These are phyloP conservation scores for Penicillium antarcticum DNA, from an alignment of 495 filamentous ascomycete genomes.

Conservation along the genomic window DNA sequence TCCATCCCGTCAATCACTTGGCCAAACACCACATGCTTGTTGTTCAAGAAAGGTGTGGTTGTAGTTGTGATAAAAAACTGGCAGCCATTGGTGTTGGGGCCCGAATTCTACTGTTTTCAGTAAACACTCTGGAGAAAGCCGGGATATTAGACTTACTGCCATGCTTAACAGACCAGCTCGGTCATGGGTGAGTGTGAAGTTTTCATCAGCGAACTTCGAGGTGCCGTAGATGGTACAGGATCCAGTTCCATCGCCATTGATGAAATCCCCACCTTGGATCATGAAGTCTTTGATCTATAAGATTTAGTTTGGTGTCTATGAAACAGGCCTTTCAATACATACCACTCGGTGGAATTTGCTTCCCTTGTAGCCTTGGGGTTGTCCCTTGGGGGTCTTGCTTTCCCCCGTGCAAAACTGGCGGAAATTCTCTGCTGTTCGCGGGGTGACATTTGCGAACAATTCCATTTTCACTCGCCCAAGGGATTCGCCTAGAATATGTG, in stretches of 20 bases:
- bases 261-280: slow-evolving; percentile 95
- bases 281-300: slow-evolving; percentile 94
- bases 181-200: slow-evolving; percentile 78
- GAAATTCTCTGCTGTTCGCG: slow-evolving; percentile 94
- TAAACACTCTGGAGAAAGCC: not conserved
- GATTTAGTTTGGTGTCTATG: not conserved
- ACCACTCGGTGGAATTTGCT: slow-evolving; percentile 94
- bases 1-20: slow-evolving; percentile 89
- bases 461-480: slow-evolving; percentile 93
- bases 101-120: slow-evolving; percentile 64
- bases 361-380: slow-evolving; percentile 89
- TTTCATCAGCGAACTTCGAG: slow-evolving; percentile 85
- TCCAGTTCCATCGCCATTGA: slow-evolving; percentile 90
- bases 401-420: slow-evolving; percentile 96
- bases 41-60: slow-evolving; percentile 82
- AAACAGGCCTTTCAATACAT: slow-evolving; percentile 30
- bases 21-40: slow-evolving; percentile 95
- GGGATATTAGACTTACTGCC: slow-evolving; percentile 62
- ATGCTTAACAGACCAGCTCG: slow-evolving; percentile 79
- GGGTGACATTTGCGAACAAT: slow-evolving; percentile 80
- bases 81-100: slow-evolving; percentile 89
- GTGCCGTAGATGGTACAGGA: slow-evolving; percentile 83
- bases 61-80: slow-evolving; percentile 97
- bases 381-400: slow-evolving; percentile 73
- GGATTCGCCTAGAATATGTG: slow-evolving; percentile 58